A percentile compares a stretch with the other conserved stretches of the same genome.
Conservation (phyloP, 148 eudicot genomes). For the Hydrangea macrophylla region DNA sequence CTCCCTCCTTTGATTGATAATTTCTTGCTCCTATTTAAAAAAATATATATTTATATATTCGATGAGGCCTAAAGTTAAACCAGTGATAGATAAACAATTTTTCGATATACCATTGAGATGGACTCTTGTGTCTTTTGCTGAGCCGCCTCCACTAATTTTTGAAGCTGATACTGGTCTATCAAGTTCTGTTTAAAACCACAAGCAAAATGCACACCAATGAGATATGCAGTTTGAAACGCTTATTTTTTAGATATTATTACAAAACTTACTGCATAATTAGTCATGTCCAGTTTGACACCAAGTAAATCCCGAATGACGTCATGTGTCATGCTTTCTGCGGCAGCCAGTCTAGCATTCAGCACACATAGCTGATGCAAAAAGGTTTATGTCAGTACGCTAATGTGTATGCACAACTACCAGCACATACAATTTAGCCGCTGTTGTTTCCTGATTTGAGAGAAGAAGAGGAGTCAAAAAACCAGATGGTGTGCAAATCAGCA, state of each 20-base stretch:
- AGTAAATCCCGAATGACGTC: slow-evolving; percentile 75
- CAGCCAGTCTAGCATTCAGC: slow-evolving; percentile 55
- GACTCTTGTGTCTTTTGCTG: slow-evolving; percentile 36
- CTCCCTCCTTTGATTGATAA: slow-evolving; percentile 37
- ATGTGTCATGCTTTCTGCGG: slow-evolving; percentile 78
- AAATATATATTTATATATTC: slow-evolving; percentile 4
- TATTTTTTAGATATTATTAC: slow-evolving; percentile 6
- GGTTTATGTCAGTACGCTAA: slow-evolving; percentile 1
- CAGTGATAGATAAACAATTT: background rate
- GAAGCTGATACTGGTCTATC: slow-evolving; percentile 52
- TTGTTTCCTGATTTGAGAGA: too few species aligned
- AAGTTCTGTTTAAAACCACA: slow-evolving; percentile 32
- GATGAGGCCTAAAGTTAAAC: slow-evolving; percentile 9
- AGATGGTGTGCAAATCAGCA: too few species aligned
- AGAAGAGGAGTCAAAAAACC: too few species aligned
- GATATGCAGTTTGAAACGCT: slow-evolving; percentile 6
- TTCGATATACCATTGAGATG: slow-evolving; percentile 34
- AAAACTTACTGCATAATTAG: slow-evolving; percentile 57
- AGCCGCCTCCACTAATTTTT: slow-evolving; percentile 51
- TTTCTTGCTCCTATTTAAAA: slow-evolving; percentile 47
- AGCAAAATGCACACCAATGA: slow-evolving; percentile 2
- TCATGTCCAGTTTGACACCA: slow-evolving; percentile 65
- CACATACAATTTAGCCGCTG: background rate
- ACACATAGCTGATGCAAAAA: slow-evolving; percentile 38
- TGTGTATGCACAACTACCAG: background rate